Evolutionary conservation across 495 filamentous ascomycete genomes (phyloP), one percentile per base, ranked within the genome.

Genomic region (Melanomma pulvis-pyrius): DNA sequence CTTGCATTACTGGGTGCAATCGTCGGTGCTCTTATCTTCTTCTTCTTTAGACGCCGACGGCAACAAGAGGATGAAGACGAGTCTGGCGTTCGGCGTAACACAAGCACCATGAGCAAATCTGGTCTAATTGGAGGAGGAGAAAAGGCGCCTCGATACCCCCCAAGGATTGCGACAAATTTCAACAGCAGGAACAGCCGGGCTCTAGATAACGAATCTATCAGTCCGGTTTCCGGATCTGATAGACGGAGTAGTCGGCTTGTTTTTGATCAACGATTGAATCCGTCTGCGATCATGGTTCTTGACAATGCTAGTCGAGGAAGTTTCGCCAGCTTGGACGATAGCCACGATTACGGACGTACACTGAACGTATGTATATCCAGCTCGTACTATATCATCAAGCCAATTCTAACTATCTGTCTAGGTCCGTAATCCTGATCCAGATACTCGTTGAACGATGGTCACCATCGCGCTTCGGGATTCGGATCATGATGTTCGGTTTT

Each of bases 211-310:
- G 61, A 67, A 5, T 64, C 63, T 0, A 65, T 69, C 41, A 71
- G 66, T 36, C 72, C 72, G 22, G 36, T 66, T 3, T 67, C 69
- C 21, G 65, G 65, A 13, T 63, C 69, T n/a, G 62, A 72, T 21
- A 25, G 70, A 46, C 22, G 72, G 0, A 63, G 58, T 30, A 70
- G 65, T 39, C 21, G 67, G 19, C 13, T 59, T 24, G 39, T 74
- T 21, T 65, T 59, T 29, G 72, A 74, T 32, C 66, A 72, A 30
- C 50, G 72, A 21, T 48, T 74, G 15, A 72, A 74, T 47, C 71
- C 71, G 15, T 58, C 59, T 6, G 59, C 68, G 1, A 50, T 71
- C 21, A 66, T 71, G 61, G 46, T 46, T 29, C 21, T 62, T 12
- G 69, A 74, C 50, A 74, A 74, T 47, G 44, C 22, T 1, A 69